Evolutionary conservation across 768 basidiomycete species (phyloP).

Genomic region (Terana coerulea): DNA sequence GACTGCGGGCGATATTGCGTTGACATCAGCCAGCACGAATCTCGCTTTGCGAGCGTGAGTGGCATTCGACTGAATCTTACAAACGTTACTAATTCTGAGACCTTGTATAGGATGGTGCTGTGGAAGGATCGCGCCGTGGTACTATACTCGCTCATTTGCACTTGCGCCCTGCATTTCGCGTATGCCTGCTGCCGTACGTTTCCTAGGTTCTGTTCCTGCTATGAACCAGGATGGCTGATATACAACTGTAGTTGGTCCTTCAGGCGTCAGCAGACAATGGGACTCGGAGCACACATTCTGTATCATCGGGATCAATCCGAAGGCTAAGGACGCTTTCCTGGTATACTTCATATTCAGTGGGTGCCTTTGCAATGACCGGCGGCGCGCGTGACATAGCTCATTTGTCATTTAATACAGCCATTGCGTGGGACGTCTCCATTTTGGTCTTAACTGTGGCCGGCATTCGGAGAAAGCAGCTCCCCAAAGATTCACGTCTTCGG

Average conservation of each 20-base stretch:
- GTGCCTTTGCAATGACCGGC: neutral
- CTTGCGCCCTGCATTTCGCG: neutral
- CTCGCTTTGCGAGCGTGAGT: neutral
- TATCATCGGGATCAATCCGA: neutral
- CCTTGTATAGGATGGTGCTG: neutral
- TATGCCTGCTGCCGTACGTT: neutral
- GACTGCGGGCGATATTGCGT: neutral
- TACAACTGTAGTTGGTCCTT: neutral
- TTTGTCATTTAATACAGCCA: neutral
- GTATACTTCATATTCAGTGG: neutral
- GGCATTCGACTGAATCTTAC: neutral
- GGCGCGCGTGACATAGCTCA: neutral
- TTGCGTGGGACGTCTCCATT: neutral
- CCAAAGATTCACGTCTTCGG: neutral
- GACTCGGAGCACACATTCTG: neutral
- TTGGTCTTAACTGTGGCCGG: neutral
- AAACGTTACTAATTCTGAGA: neutral
- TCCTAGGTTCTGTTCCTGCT: neutral
- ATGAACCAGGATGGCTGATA: neutral
- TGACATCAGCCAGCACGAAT: neutral
- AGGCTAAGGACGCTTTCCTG: neutral
- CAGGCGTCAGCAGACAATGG: neutral
- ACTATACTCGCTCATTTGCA: neutral
- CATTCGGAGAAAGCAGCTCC: neutral
- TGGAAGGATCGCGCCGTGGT: neutral